These are phyloP conservation scores for Zoysia japonica DNA, from an alignment of 176 grass and related monocot genomes.

Conservation along the genomic window DNA sequence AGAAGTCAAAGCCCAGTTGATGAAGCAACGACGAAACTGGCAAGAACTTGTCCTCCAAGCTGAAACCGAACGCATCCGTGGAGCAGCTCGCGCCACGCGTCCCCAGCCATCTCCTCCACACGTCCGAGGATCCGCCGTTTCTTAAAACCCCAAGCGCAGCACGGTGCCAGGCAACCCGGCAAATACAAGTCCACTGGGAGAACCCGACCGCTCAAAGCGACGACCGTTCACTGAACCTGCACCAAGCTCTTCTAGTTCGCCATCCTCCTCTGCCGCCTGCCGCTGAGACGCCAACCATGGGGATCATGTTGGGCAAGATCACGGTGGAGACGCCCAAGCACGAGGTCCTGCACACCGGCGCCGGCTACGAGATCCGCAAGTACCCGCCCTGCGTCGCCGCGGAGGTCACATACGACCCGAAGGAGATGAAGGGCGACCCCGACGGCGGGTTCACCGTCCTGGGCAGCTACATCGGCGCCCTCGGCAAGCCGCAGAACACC, in stretches of 20 bases:
- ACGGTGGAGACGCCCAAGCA: constrained; percentile 86
- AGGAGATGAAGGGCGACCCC: constrained; percentile 55
- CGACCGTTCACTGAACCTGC: neutral
- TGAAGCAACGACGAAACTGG: neutral
- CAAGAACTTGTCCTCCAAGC: constrained; percentile 31
- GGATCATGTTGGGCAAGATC: constrained; percentile 80
- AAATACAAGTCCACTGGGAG: neutral
- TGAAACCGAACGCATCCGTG: constrained; percentile 36
- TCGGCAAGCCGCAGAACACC: constrained; percentile 74
- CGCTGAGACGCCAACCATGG: constrained; percentile 45
- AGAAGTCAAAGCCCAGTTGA: neutral
- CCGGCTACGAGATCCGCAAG: constrained; percentile 87
- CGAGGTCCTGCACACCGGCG: constrained; percentile 66
- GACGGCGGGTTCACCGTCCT: constrained; percentile 85
- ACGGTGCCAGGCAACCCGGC: neutral
- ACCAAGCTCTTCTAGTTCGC: neutral
- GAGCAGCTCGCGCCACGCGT: constrained; percentile 57
- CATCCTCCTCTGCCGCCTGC: too few relatives aligned
- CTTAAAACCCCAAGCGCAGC: constrained; percentile 19
- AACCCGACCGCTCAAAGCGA: constrained; percentile 7
- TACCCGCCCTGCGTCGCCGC: constrained; percentile 71
- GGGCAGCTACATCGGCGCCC: constrained; percentile 82
- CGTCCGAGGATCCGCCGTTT: constrained; percentile 35
- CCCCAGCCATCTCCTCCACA: constrained; percentile 38
- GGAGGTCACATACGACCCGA: constrained; percentile 85